Conservation (phyloP, 176 grass and related monocot genomes). For the Pontederia paniculata region DNA sequence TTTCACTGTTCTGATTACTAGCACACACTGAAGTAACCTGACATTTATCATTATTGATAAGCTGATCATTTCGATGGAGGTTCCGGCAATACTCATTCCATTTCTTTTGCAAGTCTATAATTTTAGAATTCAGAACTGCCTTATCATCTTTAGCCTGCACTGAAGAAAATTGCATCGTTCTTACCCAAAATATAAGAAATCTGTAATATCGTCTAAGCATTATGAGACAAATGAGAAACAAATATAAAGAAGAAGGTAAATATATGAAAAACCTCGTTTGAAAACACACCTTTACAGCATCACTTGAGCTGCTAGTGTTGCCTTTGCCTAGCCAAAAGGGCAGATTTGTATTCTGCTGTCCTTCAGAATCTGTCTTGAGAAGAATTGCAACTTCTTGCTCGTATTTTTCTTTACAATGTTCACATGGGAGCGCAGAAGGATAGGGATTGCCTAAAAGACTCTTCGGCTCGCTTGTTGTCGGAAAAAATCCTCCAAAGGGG, state of each 20-base stretch:
- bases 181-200: slow-evolving; percentile 25
- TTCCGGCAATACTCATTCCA: slow-evolving; percentile 58
- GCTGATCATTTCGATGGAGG: slow-evolving; percentile 32
- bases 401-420: slow-evolving; percentile 58
- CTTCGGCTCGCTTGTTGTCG: slow-evolving; percentile 25
- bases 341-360: slow-evolving; percentile 25
- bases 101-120: slow-evolving; percentile 60
- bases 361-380: slow-evolving; percentile 34
- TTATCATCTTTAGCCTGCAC: slow-evolving; percentile 75
- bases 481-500: slow-evolving; percentile 53
- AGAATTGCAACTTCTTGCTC: slow-evolving; percentile 69
- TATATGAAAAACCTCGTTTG: background rate
- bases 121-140: slow-evolving; percentile 54
- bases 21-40: slow-evolving; percentile 27
- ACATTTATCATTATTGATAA: slow-evolving; percentile 25
- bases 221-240: background rate
- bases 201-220: no score
- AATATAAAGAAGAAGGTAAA: background rate
- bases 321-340: slow-evolving; percentile 54
- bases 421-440: slow-evolving; percentile 39
- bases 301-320: slow-evolving; percentile 28
- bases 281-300: slow-evolving; percentile 53
- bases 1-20: slow-evolving; percentile 26
- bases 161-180: slow-evolving; percentile 48
- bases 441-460: slow-evolving; percentile 19